A percentile compares a stretch with the other conserved stretches of the same genome.
Conservation (phyloP, 441 rosid species). For the Bruguiera hainesii region DNA sequence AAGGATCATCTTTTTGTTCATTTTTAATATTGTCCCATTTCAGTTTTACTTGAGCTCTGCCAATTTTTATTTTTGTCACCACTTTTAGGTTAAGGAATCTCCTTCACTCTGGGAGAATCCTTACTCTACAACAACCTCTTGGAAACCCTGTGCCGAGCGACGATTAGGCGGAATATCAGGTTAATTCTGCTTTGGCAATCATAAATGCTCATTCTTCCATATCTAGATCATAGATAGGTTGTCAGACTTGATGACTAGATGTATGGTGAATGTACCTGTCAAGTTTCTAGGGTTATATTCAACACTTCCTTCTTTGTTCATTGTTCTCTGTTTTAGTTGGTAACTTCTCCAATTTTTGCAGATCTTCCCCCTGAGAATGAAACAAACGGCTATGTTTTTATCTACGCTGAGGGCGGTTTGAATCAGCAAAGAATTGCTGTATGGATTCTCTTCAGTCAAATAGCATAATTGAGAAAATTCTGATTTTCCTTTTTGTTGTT, state of each 20-base stretch:
- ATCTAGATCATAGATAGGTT: background rate
- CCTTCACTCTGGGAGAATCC: conserved; percentile 99
- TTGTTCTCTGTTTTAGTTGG: background rate
- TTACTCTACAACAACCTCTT: conserved; percentile 85
- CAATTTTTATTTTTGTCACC: background rate
- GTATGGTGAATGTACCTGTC: conserved; percentile 2
- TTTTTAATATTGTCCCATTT: conserved; percentile 11
- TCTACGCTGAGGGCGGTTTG: conserved; percentile 98
- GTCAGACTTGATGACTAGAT: background rate
- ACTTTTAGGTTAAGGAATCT: conserved; percentile 73
- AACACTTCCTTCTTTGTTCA: conserved; percentile 2
- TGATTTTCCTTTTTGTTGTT: background rate
- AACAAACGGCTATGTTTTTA: conserved; percentile 92
- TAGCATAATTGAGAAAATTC: conserved; percentile 16
- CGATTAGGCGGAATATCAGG: conserved; percentile 77
- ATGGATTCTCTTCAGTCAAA: conserved; percentile 33
- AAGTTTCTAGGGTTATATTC: conserved; percentile 1
- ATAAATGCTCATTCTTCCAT: background rate
- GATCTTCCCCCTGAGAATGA: conserved; percentile 91
- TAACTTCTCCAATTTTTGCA: conserved; percentile 36
- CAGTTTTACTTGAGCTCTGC: background rate
- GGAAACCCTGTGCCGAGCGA: conserved; percentile 99
- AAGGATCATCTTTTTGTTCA: conserved; percentile 10
- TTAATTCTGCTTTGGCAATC: conserved; percentile 15
- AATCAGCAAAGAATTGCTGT: conserved; percentile 99